These are phyloP conservation scores for Nyssa sinensis DNA, from an alignment of 148 eudicot species.

Conservation along the genomic window DNA sequence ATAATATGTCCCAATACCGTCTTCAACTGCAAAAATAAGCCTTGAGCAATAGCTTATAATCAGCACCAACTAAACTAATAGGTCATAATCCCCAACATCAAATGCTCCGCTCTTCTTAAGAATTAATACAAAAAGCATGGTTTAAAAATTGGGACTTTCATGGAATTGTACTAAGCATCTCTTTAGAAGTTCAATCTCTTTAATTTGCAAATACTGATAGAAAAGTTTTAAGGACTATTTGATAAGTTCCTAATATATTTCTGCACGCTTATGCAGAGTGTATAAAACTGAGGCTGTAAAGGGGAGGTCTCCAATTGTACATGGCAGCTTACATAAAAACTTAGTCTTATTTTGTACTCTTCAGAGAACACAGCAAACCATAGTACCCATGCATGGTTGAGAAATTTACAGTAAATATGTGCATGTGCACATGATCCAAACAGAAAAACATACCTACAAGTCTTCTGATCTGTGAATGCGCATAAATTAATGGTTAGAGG, in stretches of 20 bases:
- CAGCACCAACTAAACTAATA: too few species aligned
- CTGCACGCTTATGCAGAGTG: too few species aligned
- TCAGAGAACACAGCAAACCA: too few species aligned
- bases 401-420: too few species aligned
- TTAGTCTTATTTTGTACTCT: too few species aligned
- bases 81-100: not conserved
- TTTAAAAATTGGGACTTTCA: slow-evolving; percentile 1
- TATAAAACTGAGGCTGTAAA: too few species aligned
- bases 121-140: not conserved
- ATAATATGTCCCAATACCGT: not conserved
- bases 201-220: not conserved
- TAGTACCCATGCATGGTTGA: too few species aligned
- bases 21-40: too few species aligned
- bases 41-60: not conserved
- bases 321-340: too few species aligned
- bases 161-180: not conserved
- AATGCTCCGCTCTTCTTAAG: not conserved
- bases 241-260: not conserved
- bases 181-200: slow-evolving; percentile 1
- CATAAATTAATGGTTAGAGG: not conserved
- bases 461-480: not conserved
- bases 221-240: not conserved
- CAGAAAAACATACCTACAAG: too few species aligned
- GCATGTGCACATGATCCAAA: too few species aligned
- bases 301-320: too few species aligned